Evolutionary conservation across 176 grass and related monocot genomes (phyloP).

Genomic region (Oryza meridionalis): DNA sequence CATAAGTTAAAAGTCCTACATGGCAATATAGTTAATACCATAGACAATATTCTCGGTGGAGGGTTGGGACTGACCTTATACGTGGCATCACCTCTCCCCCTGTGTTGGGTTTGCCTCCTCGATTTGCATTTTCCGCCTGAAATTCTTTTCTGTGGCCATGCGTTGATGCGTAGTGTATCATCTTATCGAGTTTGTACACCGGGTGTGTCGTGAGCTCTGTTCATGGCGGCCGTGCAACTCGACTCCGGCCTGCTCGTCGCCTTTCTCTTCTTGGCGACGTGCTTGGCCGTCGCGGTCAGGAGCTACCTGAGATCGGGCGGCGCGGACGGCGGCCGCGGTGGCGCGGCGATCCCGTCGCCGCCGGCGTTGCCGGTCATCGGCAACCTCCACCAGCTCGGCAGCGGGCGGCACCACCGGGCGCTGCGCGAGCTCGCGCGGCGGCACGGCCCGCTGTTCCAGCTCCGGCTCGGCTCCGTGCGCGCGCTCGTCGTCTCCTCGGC

Average conservation of each 20-base stretch:
- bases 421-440: slow-evolving; percentile 25
- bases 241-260: neutral
- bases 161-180: too few species aligned
- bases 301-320: neutral
- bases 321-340: neutral
- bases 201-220: neutral
- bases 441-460: neutral
- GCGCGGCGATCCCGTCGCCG: slow-evolving; percentile 36
- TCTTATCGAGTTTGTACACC: too few species aligned
- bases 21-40: too few species aligned
- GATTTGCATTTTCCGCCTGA: too few species aligned
- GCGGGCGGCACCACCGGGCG: slow-evolving; percentile 34
- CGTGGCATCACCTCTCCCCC: too few species aligned
- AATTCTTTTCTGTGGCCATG: too few species aligned
- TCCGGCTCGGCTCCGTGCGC: slow-evolving; percentile 16
- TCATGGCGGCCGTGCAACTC: neutral
- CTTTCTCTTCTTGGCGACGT: slow-evolving; percentile 15
- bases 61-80: too few species aligned
- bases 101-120: too few species aligned
- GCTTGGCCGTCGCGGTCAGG: neutral
- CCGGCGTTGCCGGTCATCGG: slow-evolving; percentile 54
- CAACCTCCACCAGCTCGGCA: slow-evolving; percentile 58
- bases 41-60: too few species aligned
- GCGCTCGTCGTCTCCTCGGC: slow-evolving; percentile 54
- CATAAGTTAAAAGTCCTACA: too few species aligned